phyloP scores from a whole-genome alignment of 768 basidiomycete species.

The Lenzites betulinus region DNA sequence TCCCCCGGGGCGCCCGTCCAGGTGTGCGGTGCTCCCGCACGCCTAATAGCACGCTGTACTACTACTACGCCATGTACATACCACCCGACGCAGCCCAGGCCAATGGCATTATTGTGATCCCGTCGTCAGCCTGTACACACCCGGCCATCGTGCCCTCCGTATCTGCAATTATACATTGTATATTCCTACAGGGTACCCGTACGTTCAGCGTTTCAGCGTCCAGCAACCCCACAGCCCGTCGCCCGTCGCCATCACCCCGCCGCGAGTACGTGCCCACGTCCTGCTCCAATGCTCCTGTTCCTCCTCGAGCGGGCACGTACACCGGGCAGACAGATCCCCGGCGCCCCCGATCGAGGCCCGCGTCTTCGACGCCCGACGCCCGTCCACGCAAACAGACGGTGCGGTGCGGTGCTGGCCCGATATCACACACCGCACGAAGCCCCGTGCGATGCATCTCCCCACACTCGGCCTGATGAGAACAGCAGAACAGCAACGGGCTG shows the following conservation, averaged over 20 bases:
- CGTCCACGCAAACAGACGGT: conserved; percentile 3
- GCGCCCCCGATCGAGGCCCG: conserved; percentile 23
- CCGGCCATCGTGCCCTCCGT: not conserved
- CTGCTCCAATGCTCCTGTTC: not conserved
- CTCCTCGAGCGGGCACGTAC: not conserved
- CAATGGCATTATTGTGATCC: not conserved
- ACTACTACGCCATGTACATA: not conserved
- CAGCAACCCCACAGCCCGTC: conserved; percentile 2
- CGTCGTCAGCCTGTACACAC: not conserved
- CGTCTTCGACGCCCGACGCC: not conserved
- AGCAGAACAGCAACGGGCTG: not conserved
- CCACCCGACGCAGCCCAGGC: not conserved
- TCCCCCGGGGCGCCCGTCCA: not conserved
- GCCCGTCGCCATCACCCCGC: not conserved
- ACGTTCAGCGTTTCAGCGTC: conserved; percentile 2
- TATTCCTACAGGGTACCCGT: conserved; percentile 1
- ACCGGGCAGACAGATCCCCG: conserved; percentile 12
- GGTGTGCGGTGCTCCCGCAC: not conserved
- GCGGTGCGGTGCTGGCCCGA: conserved; percentile 5
- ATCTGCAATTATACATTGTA: not conserved
- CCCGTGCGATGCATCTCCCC: conserved; percentile 12
- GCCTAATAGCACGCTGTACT: not conserved
- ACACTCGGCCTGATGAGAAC: conserved; percentile 4
- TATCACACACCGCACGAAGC: conserved; percentile 14
- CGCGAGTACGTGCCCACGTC: not conserved